These are phyloP conservation scores for Rutstroemia sp. DNA, from an alignment of 2,329 filamentous ascomycete genomes.

Conservation along the genomic window DNA sequence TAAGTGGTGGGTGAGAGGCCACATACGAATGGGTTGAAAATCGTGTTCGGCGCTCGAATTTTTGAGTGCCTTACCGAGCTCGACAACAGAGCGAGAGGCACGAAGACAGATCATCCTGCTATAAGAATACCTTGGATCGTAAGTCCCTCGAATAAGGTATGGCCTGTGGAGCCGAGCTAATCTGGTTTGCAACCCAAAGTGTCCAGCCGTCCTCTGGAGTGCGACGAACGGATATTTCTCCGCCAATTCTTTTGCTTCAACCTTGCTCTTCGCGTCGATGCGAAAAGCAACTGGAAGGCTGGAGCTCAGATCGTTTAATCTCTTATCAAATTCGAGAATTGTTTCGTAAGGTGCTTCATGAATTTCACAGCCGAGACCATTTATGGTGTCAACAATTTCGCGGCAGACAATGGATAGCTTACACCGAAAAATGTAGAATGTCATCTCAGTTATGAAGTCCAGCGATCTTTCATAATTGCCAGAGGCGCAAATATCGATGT, in stretches of 20 bases:
- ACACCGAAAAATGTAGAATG: slow-evolving; percentile 32
- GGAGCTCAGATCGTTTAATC: slow-evolving; percentile 27
- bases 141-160: slow-evolving; percentile 28
- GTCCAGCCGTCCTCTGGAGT: slow-evolving; percentile 31
- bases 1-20: slow-evolving; percentile 28
- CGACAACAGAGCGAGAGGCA: slow-evolving; percentile 26
- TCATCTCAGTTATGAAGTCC: slow-evolving; percentile 29
- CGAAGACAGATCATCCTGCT: slow-evolving; percentile 32
- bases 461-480: slow-evolving; percentile 11
- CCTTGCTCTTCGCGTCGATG: slow-evolving; percentile 16
- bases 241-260: slow-evolving; percentile 4
- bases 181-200: slow-evolving; percentile 31
- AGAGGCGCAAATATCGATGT: slow-evolving; percentile 28
- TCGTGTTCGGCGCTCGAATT: slow-evolving; percentile 16
- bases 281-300: slow-evolving; percentile 30
- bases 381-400: slow-evolving; percentile 30
- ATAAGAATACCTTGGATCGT: slow-evolving; percentile 27
- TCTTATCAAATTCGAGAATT: slow-evolving; percentile 30
- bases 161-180: slow-evolving; percentile 34
- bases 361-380: slow-evolving; percentile 19
- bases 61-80: slow-evolving; percentile 25
- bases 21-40: slow-evolving; percentile 22
- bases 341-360: slow-evolving; percentile 25
- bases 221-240: slow-evolving; percentile 16
- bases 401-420: slow-evolving; percentile 32